Percentiles rank a stretch among this genome's conserved stretches.
Conservation (phyloP, 371 early-diverging fungal species). For the Chytridium lagenaria region DNA sequence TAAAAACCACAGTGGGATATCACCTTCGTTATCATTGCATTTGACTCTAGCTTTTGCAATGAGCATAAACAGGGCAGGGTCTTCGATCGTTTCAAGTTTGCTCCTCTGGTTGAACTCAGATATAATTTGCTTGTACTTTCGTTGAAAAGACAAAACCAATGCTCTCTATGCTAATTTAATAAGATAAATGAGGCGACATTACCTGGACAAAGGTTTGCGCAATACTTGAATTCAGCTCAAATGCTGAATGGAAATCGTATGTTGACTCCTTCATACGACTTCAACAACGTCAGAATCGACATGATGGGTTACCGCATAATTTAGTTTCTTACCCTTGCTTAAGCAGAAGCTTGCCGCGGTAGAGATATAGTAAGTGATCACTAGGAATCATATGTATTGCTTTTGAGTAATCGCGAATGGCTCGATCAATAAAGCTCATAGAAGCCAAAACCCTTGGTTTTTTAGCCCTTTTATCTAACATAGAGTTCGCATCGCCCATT, state of each 20-base stretch:
- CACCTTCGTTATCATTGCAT: conserved; percentile 50
- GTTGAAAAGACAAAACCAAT: conserved; percentile 59
- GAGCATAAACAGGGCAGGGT: conserved; percentile 49
- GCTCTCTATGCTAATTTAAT: conserved; percentile 41
- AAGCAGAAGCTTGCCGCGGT: conserved; percentile 56
- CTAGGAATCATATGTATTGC: conserved; percentile 58
- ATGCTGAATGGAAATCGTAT: conserved; percentile 60
- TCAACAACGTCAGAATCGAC: background rate
- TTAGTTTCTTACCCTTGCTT: conserved; percentile 44
- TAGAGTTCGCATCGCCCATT: conserved; percentile 16
- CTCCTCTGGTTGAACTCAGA: conserved; percentile 51
- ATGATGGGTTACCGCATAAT: background rate
- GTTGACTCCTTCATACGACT: conserved; percentile 58
- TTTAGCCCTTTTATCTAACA: conserved; percentile 19
- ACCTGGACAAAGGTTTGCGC: conserved; percentile 64
- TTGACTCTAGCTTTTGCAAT: conserved; percentile 58
- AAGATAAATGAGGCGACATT: background rate
- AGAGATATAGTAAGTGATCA: conserved; percentile 56
- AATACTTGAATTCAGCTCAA: conserved; percentile 60
- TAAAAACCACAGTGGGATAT: background rate
- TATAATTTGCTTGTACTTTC: conserved; percentile 59
- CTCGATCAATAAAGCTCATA: conserved; percentile 41
- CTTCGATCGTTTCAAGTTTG: conserved; percentile 43
- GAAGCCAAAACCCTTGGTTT: conserved; percentile 7
- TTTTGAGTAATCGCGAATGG: conserved; percentile 56